Conservation (phyloP, 2,329 filamentous ascomycete species). For the Coniosporium tulheliwenetii region DNA sequence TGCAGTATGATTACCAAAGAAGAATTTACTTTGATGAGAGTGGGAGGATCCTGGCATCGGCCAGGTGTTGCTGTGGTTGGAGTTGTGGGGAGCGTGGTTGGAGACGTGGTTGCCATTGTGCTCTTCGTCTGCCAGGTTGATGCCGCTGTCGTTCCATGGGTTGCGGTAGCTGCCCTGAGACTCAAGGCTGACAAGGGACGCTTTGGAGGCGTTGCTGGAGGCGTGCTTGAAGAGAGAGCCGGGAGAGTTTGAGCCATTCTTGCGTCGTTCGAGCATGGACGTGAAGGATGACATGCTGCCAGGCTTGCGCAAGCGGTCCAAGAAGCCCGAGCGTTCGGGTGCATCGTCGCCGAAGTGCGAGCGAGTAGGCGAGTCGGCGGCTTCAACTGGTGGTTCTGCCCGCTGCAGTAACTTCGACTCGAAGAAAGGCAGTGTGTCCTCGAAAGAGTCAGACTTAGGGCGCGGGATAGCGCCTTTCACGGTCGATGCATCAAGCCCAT, state of each 20-base stretch:
- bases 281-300: conserved; percentile 89
- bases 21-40: conserved; percentile 39
- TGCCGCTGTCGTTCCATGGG: conserved; percentile 94
- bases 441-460: conserved; percentile 97
- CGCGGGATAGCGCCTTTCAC: conserved; percentile 91
- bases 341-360: conserved; percentile 69
- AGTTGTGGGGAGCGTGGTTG: conserved; percentile 45
- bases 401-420: conserved; percentile 93
- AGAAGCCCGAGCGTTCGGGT: conserved; percentile 66
- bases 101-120: conserved; percentile 28
- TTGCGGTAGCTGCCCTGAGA: conserved; percentile 92
- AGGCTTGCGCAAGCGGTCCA: conserved; percentile 79
- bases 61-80: conserved; percentile 19
- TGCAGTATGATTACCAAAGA: conserved; percentile 33
- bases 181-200: conserved; percentile 89
- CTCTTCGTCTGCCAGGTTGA: conserved; percentile 85
- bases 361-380: conserved; percentile 82
- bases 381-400: conserved; percentile 51
- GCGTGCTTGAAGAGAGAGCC: conserved; percentile 70
- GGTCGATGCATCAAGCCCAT: conserved; percentile 73
- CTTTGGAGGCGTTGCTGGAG: conserved; percentile 87
- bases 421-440: conserved; percentile 92
- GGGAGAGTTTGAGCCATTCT: conserved; percentile 71
- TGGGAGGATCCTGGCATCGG: too few relatives aligned
- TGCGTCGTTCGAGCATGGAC: conserved; percentile 88